Conservation (phyloP, 2,329 filamentous ascomycete species). For the Boeremia lycopersici region DNA sequence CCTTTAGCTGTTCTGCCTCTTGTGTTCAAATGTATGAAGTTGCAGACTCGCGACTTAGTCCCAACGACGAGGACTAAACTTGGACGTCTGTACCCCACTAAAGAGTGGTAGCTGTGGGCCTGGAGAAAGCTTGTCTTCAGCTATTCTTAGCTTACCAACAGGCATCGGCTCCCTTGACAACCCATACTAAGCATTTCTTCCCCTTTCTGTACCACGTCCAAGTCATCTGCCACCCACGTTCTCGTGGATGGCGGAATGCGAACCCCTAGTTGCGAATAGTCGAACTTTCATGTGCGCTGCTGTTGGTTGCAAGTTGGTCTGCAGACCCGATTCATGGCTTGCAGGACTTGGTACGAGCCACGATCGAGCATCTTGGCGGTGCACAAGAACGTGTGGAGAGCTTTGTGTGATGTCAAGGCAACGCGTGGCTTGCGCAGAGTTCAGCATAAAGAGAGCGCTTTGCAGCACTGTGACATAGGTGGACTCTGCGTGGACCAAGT, state of each 20-base stretch:
- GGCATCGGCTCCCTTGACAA: constrained; percentile 8
- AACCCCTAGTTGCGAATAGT: neutral
- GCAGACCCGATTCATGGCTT: neutral
- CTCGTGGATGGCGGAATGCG: constrained; percentile 8
- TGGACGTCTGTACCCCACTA: constrained; percentile 5
- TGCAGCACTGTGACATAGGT: neutral
- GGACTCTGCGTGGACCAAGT: neutral
- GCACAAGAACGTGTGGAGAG: constrained; percentile 3
- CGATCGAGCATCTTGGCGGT: constrained; percentile 5
- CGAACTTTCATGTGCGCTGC: neutral
- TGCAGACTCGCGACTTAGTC: neutral
- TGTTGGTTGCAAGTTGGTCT: constrained; percentile 10
- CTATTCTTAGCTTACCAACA: constrained; percentile 10
- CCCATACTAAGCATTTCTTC: constrained; percentile 6
- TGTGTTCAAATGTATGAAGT: neutral
- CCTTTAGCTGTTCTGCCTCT: neutral
- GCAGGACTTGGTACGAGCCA: neutral
- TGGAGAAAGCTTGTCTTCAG: constrained; percentile 6
- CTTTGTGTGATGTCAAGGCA: constrained; percentile 11
- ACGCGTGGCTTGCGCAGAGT: constrained; percentile 1
- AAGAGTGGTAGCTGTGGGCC: neutral
- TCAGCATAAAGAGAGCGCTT: constrained; percentile 6
- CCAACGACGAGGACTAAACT: neutral
- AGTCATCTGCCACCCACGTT: constrained; percentile 9
- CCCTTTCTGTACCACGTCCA: constrained; percentile 2